Percentiles rank a stretch among this genome's conserved stretches.
Conservation (phyloP, 345 rosid genomes). For the Rhizophora apiculata region DNA sequence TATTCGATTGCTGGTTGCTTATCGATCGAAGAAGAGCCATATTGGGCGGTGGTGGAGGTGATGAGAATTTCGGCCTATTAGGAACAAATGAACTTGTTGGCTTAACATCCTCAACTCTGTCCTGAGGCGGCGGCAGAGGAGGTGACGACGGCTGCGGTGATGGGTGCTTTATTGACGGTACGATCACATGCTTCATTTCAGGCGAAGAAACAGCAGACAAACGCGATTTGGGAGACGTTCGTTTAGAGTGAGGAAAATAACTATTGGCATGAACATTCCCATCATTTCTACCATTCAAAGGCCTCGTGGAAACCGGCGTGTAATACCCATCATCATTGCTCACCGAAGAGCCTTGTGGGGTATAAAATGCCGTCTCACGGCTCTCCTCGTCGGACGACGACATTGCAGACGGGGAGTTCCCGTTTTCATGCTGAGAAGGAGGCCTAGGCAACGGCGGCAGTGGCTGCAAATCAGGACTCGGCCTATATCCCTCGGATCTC, state of each 20-base stretch:
- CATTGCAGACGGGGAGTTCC: slow-evolving; percentile 41
- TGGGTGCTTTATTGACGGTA: slow-evolving; percentile 67
- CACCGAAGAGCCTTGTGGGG: slow-evolving; percentile 71
- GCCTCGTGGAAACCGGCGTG: slow-evolving; percentile 36
- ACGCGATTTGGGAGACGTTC: slow-evolving; percentile 77
- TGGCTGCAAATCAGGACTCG: slow-evolving; percentile 95
- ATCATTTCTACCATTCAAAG: slow-evolving; percentile 13
- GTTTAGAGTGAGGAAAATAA: slow-evolving; percentile 68
- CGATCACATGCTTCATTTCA: slow-evolving; percentile 83
- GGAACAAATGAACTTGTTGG: slow-evolving; percentile 24
- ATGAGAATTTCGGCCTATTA: slow-evolving; percentile 61
- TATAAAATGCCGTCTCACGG: slow-evolving; percentile 58
- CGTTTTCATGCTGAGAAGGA: slow-evolving; percentile 28
- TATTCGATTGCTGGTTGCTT: slow-evolving; percentile 35
- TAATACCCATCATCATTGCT: slow-evolving; percentile 65
- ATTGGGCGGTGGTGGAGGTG: slow-evolving; percentile 90
- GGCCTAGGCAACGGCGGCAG: slow-evolving; percentile 70
- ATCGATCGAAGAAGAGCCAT: slow-evolving; percentile 71
- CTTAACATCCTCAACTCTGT: slow-evolving; percentile 17
- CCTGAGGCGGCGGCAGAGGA: slow-evolving; percentile 19
- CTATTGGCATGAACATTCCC: slow-evolving; percentile 18
- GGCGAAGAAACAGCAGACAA: slow-evolving; percentile 56
- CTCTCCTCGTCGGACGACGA: slow-evolving; percentile 68
- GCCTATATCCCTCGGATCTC: slow-evolving; percentile 83
- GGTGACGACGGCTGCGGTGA: slow-evolving; percentile 28